These are phyloP conservation scores for Saturnispora galanensis DNA, from an alignment of 805 yeast species.

Conservation along the genomic window DNA sequence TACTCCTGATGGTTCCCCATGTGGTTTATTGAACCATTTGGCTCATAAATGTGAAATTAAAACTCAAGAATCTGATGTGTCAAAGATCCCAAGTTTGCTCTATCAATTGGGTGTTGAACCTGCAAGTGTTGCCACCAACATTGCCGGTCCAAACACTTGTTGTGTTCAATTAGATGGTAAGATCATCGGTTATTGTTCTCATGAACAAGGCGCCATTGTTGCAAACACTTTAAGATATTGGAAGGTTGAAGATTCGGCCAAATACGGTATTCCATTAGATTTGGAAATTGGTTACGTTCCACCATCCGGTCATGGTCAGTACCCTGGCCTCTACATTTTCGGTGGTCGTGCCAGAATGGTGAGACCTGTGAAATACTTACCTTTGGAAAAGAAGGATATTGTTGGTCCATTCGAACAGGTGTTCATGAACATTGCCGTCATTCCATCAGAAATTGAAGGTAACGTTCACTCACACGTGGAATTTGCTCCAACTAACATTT, in stretches of 20 bases:
- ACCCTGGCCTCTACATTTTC: slow-evolving; percentile 88
- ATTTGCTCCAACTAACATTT: slow-evolving; percentile 85
- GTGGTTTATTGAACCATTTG: slow-evolving; percentile 95
- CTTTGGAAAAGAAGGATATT: slow-evolving; percentile 71
- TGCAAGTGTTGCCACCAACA: slow-evolving; percentile 53
- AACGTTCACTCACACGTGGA: slow-evolving; percentile 88
- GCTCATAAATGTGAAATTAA: slow-evolving; percentile 90
- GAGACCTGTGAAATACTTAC: slow-evolving; percentile 89
- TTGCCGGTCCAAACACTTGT: slow-evolving; percentile 77
- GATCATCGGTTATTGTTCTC: slow-evolving; percentile 90
- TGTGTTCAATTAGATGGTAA: slow-evolving; percentile 92
- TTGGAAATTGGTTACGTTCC: slow-evolving; percentile 95
- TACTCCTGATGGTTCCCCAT: slow-evolving; percentile 99
- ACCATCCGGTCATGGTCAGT: slow-evolving; percentile 91
- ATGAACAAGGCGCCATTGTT: slow-evolving; percentile 73
- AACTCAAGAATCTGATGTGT: slow-evolving; percentile 65
- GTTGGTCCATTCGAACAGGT: slow-evolving; percentile 98
- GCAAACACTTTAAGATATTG: slow-evolving; percentile 87
- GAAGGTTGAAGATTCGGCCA: slow-evolving; percentile 67
- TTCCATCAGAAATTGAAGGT: slow-evolving; percentile 79
- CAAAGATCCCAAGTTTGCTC: slow-evolving; percentile 56
- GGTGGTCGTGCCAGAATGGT: slow-evolving; percentile 93
- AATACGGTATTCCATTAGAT: slow-evolving; percentile 67
- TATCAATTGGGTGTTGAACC: slow-evolving; percentile 73
- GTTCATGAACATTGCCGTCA: slow-evolving; percentile 91